Evolutionary conservation across 1,139 yeast genomes (phyloP).

Genomic region (Scheffersomyces insectosa): DNA sequence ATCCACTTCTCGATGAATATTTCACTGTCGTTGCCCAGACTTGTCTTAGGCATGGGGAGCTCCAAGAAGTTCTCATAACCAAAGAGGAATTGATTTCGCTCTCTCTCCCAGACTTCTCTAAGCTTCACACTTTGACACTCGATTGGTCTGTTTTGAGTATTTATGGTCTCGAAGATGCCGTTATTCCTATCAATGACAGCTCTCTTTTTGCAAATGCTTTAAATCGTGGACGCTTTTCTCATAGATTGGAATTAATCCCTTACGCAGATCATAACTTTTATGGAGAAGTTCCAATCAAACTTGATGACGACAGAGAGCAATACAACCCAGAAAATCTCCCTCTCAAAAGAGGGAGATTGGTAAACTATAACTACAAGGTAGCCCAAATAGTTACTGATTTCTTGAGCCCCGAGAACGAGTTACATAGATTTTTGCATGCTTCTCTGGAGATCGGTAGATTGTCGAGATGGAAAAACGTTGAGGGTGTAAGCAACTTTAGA

Average conservation of each 20-base stretch:
- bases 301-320: slow-evolving; percentile 24
- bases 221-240: slow-evolving; percentile 50
- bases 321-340: slow-evolving; percentile 46
- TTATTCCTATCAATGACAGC: slow-evolving; percentile 67
- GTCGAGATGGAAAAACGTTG: slow-evolving; percentile 61
- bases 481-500: slow-evolving; percentile 72
- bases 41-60: slow-evolving; percentile 52
- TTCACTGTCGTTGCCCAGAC: slow-evolving; percentile 2
- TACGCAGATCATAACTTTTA: slow-evolving; percentile 82
- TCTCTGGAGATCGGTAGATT: slow-evolving; percentile 38
- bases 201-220: slow-evolving; percentile 58
- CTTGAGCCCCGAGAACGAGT: slow-evolving; percentile 51
- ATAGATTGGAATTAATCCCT: slow-evolving; percentile 57
- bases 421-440: slow-evolving; percentile 49
- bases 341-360: slow-evolving; percentile 37
- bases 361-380: slow-evolving; percentile 62
- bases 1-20: slow-evolving; percentile 29
- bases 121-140: slow-evolving; percentile 42
- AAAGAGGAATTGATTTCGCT: slow-evolving; percentile 55
- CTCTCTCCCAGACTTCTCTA: slow-evolving; percentile 50
- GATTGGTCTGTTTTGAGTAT: slow-evolving; percentile 62
- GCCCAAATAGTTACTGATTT: slow-evolving; percentile 53
- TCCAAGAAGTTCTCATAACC: slow-evolving; percentile 40
- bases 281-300: slow-evolving; percentile 43
- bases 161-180: slow-evolving; percentile 68